Conservation (phyloP, 2,329 filamentous ascomycete species). For the Penicillium sp. region DNA sequence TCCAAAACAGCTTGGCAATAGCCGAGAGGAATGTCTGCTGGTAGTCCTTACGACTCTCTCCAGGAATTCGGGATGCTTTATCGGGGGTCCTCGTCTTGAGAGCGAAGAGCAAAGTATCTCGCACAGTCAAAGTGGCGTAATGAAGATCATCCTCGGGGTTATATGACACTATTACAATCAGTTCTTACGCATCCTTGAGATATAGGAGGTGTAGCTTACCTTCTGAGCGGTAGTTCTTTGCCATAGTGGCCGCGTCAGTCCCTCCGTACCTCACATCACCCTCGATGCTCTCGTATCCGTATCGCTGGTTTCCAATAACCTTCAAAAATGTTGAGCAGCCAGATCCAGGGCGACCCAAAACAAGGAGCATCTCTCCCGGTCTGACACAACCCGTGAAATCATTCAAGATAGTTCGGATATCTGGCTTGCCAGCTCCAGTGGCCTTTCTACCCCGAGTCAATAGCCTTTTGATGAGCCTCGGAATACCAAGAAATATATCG, state of each 20-base stretch:
- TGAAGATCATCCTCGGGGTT: constrained; percentile 75
- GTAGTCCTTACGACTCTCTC: constrained; percentile 58
- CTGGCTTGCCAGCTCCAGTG: constrained; percentile 36
- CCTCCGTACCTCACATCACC: constrained; percentile 56
- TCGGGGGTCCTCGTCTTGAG: constrained; percentile 64
- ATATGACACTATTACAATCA: constrained; percentile 56
- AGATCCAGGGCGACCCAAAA: constrained; percentile 41
- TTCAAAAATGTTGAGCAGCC: constrained; percentile 79
- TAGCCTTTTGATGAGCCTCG: constrained; percentile 46
- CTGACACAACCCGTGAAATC: constrained; percentile 51
- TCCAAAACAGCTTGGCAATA: constrained; percentile 66
- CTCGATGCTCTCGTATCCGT: constrained; percentile 56
- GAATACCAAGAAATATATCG: constrained; percentile 52
- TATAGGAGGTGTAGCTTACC: constrained; percentile 17
- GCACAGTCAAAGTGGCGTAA: constrained; percentile 72
- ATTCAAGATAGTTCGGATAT: constrained; percentile 63
- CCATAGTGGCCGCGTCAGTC: constrained; percentile 50
- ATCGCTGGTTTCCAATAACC: constrained; percentile 65
- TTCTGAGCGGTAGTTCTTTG: constrained; percentile 46
- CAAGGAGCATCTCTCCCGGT: constrained; percentile 39
- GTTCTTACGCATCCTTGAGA: not conserved
- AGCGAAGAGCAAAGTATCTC: constrained; percentile 69
- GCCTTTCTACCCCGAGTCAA: constrained; percentile 33
- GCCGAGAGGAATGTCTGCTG: constrained; percentile 60
- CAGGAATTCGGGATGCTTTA: constrained; percentile 56